Conservation (phyloP, 2,329 filamentous ascomycete genomes). For the Neoascochyta sp. region DNA sequence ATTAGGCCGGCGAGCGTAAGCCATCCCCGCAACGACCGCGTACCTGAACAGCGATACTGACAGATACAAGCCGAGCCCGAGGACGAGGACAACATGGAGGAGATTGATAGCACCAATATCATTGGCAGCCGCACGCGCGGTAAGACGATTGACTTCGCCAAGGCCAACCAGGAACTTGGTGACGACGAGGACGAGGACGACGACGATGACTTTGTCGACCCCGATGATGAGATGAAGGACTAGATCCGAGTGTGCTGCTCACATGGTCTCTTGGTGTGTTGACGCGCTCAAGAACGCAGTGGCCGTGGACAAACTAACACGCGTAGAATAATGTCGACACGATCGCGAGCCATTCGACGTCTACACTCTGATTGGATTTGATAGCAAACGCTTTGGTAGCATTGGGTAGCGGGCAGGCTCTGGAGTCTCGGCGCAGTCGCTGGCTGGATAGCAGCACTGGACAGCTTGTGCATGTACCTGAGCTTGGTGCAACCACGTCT, state of each 20-base stretch:
- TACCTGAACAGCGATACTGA: conserved; percentile 12
- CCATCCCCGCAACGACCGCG: conserved; percentile 6
- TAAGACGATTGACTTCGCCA: conserved; percentile 87
- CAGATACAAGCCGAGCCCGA: conserved; percentile 55
- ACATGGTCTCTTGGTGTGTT: conserved; percentile 21
- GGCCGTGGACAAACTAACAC: conserved; percentile 5
- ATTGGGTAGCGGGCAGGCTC: conserved; percentile 24
- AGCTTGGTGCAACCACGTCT: too few relatives aligned
- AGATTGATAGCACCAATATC: conserved; percentile 89
- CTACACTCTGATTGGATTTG: conserved; percentile 12
- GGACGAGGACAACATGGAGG: conserved; percentile 78
- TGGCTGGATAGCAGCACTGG: conserved; percentile 16
- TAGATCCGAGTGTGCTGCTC: conserved; percentile 17
- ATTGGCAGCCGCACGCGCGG: conserved; percentile 81
- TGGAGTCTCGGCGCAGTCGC: conserved; percentile 28
- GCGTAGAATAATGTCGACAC: conserved; percentile 15
- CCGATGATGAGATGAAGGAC: conserved; percentile 69
- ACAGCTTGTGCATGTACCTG: too few relatives aligned
- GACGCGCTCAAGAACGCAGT: not conserved
- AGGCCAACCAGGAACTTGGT: conserved; percentile 76
- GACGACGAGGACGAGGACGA: conserved; percentile 76
- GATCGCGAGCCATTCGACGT: conserved; percentile 17
- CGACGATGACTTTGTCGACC: conserved; percentile 62
- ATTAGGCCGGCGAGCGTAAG: conserved; percentile 38
- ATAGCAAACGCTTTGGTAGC: conserved; percentile 17